These are phyloP conservation scores for Eucalyptus victrix DNA, from an alignment of 345 rosid species.

Conservation along the genomic window DNA sequence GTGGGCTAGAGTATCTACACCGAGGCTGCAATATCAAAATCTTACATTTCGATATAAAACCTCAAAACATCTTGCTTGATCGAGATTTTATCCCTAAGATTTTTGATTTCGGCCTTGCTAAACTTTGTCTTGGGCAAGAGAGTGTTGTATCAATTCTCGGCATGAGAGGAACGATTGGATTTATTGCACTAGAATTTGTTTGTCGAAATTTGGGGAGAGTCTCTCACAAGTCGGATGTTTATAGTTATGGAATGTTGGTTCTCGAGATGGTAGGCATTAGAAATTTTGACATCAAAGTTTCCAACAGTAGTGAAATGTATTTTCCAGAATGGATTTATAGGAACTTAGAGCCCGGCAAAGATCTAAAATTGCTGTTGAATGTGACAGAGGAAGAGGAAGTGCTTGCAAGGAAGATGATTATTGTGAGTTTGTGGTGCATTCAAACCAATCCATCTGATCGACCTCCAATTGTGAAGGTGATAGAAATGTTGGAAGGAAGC, in stretches of 20 bases:
- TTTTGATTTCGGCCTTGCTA: constrained; percentile 35
- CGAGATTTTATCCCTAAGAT: constrained; percentile 27
- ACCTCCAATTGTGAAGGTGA: not conserved
- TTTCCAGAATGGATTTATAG: constrained; percentile 20
- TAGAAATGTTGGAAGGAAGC: constrained; percentile 3
- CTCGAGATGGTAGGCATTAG: constrained; percentile 22
- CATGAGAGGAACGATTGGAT: constrained; percentile 14
- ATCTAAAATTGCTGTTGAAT: no score
- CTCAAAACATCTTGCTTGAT: constrained; percentile 27
- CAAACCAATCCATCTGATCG: not conserved
- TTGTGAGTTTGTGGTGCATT: no score
- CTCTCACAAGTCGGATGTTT: constrained; percentile 31
- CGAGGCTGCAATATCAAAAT: constrained; percentile 22
- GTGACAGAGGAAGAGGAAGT: not conserved
- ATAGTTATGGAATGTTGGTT: constrained; percentile 38
- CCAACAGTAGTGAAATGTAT: constrained; percentile 5
- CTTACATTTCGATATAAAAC: constrained; percentile 41
- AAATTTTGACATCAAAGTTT: not conserved
- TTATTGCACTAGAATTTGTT: constrained; percentile 29
- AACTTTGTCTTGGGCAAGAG: constrained; percentile 9
- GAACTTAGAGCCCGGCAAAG: not conserved
- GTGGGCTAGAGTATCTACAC: constrained; percentile 32
- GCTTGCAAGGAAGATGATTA: not conserved
- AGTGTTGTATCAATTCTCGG: constrained; percentile 9
- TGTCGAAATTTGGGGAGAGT: constrained; percentile 13